Percentiles rank a stretch among this genome's conserved stretches.
Conservation (phyloP, 2,329 filamentous ascomycete species). For the Trichoderma lentiforme region DNA sequence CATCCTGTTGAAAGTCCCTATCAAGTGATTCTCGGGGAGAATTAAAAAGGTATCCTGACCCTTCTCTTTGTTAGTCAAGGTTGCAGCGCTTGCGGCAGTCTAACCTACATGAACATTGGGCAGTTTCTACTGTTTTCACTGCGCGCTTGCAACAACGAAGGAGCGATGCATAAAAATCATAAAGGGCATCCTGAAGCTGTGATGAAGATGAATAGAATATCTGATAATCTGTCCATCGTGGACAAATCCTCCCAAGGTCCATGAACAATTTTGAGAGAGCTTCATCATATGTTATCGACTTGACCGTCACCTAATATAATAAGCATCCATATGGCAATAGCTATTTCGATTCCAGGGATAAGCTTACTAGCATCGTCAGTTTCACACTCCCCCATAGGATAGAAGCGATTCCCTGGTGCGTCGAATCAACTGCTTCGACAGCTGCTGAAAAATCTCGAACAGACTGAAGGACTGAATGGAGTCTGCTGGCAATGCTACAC, state of each 20-base stretch:
- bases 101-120: slow-evolving; percentile 28
- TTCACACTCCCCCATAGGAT: slow-evolving; percentile 44
- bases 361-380: slow-evolving; percentile 37
- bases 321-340: background rate
- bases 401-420: slow-evolving; percentile 36
- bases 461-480: slow-evolving; percentile 33
- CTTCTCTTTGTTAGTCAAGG: too few relatives aligned
- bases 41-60: background rate
- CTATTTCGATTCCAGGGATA: fast-evolving
- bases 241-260: slow-evolving; percentile 33
- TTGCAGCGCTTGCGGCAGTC: too few relatives aligned
- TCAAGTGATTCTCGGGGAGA: slow-evolving; percentile 30
- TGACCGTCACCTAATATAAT: slow-evolving; percentile 29
- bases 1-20: slow-evolving; percentile 25
- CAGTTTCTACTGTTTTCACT: slow-evolving; percentile 28
- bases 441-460: slow-evolving; percentile 37
- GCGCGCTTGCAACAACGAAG: slow-evolving; percentile 35
- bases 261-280: slow-evolving; percentile 36
- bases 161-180: slow-evolving; percentile 35
- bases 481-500: slow-evolving; percentile 28
- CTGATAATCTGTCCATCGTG: slow-evolving; percentile 37
- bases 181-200: slow-evolving; percentile 33
- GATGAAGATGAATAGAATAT: slow-evolving; percentile 34
- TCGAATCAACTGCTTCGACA: slow-evolving; percentile 37
- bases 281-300: slow-evolving; percentile 39